Base-by-base conservation (phyloP, 2,329 filamentous ascomycete genomes). In the Massarina eburnea region DNA sequence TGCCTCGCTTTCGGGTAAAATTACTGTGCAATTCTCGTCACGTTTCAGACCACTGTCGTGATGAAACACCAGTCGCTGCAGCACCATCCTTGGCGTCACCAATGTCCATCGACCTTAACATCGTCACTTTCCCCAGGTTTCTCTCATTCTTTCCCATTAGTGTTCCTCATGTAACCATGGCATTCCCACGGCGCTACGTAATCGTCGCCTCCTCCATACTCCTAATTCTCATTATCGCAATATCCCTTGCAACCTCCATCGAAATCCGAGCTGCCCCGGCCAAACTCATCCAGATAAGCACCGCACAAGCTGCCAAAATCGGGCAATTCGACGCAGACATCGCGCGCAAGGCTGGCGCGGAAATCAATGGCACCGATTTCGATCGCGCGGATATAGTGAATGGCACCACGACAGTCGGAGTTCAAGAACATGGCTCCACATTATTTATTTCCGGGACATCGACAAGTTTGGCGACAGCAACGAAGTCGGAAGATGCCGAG, bases 241-340 rank as follows among this genome's bases (percentile, higher is more conserved):
- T 64, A 27, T 62, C 62, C 7, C 46, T 68, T 7, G 54, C 56
- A 18, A 58, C 60, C 2, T 55, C 61, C 10, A 51, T 68, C 30
- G 55, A 67, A 50, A 41, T 62, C 26, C 61, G 64, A 46, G 53
- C 55, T 14, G 47, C 59, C 33, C 51, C 54, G 7, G 40, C 41
- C 29, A 61, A 57, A 39, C 27, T 66, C 10, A 50, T 57, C 19
- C 62, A 60, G 34, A 46, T 67, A 18, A 34, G 38, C 1, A 34
- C 57, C n/a, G 63, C 62, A 19, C 63, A 67, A 47, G 62, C 58
- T 6, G 59, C 57, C 30, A 60, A 59, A 41, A 36, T 57, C 5
- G 51, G 46, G 17, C 46, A 57, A 19, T 48, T 46, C 3, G 53
- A 59, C 12, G 49, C 46, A 4, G 35, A 55, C 8, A 45, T 46